Percentiles rank a stretch among this genome's conserved stretches.
Evolutionary conservation across 495 filamentous ascomycete species (phyloP).

Genomic region (Talaromyces wortmannii): DNA sequence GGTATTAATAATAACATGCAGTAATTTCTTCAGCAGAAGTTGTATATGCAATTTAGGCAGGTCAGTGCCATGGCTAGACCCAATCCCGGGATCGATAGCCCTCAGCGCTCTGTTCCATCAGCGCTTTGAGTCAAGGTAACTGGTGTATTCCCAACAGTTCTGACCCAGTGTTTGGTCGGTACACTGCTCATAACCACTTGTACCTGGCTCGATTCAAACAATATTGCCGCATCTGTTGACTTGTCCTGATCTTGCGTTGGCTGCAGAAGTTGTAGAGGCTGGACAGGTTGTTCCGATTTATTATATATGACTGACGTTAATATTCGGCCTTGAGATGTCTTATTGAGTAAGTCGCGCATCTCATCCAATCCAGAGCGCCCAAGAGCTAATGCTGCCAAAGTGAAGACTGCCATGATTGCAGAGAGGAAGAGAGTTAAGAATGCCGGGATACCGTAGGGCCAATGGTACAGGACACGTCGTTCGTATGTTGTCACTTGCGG

Average conservation of each 20-base stretch:
- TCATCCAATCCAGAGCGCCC: neutral
- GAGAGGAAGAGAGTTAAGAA: neutral
- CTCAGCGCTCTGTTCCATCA: too few relatives aligned
- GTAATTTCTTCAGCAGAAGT: too few relatives aligned
- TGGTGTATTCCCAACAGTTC: neutral
- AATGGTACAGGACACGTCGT: conserved; percentile 19
- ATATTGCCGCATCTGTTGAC: neutral
- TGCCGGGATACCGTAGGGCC: conserved; percentile 26
- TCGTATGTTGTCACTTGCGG: conserved; percentile 14
- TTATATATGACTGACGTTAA: neutral
- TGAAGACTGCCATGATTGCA: neutral
- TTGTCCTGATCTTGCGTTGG: too few relatives aligned
- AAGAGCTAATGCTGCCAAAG: neutral
- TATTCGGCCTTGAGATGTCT: neutral
- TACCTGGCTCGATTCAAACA: neutral
- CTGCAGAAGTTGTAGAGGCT: too few relatives aligned
- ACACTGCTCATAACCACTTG: neutral
- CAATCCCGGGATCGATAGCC: too few relatives aligned
- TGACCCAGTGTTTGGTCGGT: neutral
- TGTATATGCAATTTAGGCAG: too few relatives aligned
- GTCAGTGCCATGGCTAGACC: too few relatives aligned
- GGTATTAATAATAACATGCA: too few relatives aligned
- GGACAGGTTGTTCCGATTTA: neutral
- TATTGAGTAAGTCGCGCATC: neutral
- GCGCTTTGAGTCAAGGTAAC: too few relatives aligned